These are phyloP conservation scores for Termitomyces sp. DNA, from an alignment of 768 basidiomycete species.

Conservation along the genomic window DNA sequence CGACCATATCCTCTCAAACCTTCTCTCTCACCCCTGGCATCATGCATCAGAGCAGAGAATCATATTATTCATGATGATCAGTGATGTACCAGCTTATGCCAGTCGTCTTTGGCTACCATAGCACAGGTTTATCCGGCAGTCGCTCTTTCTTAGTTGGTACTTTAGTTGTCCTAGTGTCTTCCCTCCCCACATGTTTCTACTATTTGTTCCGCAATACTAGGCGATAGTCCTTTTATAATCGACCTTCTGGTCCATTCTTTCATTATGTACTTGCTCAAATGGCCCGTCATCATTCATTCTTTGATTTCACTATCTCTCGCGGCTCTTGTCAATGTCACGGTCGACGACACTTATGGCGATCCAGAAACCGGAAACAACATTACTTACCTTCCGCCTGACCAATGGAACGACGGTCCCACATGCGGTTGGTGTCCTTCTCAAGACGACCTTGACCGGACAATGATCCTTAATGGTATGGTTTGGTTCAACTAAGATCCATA, in stretches of 20 bases:
- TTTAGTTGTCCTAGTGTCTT: background rate
- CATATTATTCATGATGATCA: background rate
- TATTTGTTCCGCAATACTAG: background rate
- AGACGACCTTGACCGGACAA: conserved; percentile 14
- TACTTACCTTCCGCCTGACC: conserved; percentile 26
- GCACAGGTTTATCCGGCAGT: background rate
- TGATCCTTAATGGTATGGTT: conserved; percentile 12
- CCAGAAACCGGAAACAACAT: conserved; percentile 24
- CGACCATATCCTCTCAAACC: background rate
- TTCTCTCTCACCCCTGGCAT: too few species aligned
- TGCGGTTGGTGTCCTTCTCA: conserved; percentile 23
- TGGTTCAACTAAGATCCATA: background rate
- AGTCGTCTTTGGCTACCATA: background rate
- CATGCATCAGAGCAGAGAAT: too few species aligned
- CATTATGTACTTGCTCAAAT: conserved; percentile 9
- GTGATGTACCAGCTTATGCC: background rate
- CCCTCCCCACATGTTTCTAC: background rate
- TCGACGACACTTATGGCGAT: conserved; percentile 37
- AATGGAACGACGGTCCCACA: conserved; percentile 26
- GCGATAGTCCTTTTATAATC: background rate
- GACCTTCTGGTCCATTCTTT: conserved; percentile 12
- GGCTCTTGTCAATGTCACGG: conserved; percentile 29
- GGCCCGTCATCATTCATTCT: conserved; percentile 6
- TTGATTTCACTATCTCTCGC: conserved; percentile 10
- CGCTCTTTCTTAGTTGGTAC: background rate